Base-by-base conservation (phyloP, 2,329 filamentous ascomycete genomes). In the Sarocladium oryzae region DNA sequence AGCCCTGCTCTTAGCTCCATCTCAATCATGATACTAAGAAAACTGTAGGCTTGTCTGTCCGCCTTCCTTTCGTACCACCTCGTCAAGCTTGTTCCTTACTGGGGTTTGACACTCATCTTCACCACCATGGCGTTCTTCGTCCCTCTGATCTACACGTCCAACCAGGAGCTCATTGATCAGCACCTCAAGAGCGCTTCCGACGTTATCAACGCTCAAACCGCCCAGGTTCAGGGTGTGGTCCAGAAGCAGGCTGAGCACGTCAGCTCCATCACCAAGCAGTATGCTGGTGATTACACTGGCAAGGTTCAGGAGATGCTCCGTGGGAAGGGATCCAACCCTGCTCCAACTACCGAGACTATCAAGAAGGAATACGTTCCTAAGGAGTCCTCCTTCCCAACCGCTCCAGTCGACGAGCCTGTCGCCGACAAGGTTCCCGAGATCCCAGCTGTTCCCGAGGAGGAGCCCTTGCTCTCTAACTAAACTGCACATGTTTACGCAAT, bases 71-170 rank as follows among this genome's bases (percentile, higher is more conserved):
- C 82, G 21, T 86, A 86, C 70, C 82, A 77, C 66, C 73, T 87
- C 35, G 77, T 84, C 67, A 87, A 86, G 74, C 71, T 86, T 55
- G 77, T 87, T 45, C 84, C 84, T 32, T 78, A 84, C 72, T 87
- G 84, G 84, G 82, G 81, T 32, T 77, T 87, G 56, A 72, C 81
- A 43, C 67, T 87, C 56, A 72, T 86, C 58, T 71, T 69, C 56
- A 80, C 79, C 53, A 79, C 79, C 11, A 65, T 80, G 48, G 61
- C 77, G 53, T 87, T 87, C 72, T 71, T 84, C 53, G 73, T 71
- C 11, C 84, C 84, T 26, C 73, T 86, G 50, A 61, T 85, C 63
- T 87, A 87, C 69, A 76, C 75, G 58, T 74, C 75, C 60, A 87
- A 87, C 76, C 75, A 85, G 71, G 83, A 86, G 69, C 66, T 86